Evolutionary conservation across 2,329 filamentous ascomycete genomes (phyloP).

Genomic region (Xylariaceae sp.): DNA sequence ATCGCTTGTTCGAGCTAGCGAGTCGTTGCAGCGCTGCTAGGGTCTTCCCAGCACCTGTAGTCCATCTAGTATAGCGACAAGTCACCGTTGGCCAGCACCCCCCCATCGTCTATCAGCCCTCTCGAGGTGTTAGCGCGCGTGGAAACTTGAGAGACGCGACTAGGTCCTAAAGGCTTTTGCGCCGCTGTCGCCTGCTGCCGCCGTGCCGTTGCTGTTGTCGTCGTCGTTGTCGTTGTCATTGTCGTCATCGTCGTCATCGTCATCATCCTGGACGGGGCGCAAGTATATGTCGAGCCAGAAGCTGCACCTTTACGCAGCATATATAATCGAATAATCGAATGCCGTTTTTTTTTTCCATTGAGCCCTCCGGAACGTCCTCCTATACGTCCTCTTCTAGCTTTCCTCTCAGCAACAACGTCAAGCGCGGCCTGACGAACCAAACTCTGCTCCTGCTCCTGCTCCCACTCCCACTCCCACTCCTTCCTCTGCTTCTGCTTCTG

Average conservation of each 20-base stretch:
- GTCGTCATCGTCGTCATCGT: constrained; percentile 1
- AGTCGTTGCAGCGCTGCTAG: constrained; percentile 35
- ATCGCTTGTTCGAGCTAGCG: constrained; percentile 37
- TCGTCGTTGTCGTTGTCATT: background rate
- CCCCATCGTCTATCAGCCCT: constrained; percentile 22
- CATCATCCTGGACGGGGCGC: constrained; percentile 1
- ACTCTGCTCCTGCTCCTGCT: background rate
- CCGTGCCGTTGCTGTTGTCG: constrained; percentile 18
- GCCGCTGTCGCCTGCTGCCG: constrained; percentile 25
- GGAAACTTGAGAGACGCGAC: constrained; percentile 15
- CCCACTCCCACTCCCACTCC: no score
- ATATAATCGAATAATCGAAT: background rate
- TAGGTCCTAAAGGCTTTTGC: constrained; percentile 27
- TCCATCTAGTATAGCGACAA: constrained; percentile 14
- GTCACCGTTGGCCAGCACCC: constrained; percentile 27
- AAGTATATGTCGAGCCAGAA: background rate
- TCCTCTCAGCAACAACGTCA: constrained; percentile 8
- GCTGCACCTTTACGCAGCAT: background rate
- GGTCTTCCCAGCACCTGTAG: constrained; percentile 37
- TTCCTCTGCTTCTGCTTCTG: no score
- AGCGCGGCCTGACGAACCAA: background rate
- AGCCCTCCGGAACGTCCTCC: background rate
- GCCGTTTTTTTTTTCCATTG: background rate
- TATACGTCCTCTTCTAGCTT: constrained; percentile 6
- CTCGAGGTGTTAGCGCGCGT: constrained; percentile 19